Percentiles rank a stretch among this genome's conserved stretches.
Conservation (phyloP, 768 basidiomycete species). For the Boletellus emodensis region DNA sequence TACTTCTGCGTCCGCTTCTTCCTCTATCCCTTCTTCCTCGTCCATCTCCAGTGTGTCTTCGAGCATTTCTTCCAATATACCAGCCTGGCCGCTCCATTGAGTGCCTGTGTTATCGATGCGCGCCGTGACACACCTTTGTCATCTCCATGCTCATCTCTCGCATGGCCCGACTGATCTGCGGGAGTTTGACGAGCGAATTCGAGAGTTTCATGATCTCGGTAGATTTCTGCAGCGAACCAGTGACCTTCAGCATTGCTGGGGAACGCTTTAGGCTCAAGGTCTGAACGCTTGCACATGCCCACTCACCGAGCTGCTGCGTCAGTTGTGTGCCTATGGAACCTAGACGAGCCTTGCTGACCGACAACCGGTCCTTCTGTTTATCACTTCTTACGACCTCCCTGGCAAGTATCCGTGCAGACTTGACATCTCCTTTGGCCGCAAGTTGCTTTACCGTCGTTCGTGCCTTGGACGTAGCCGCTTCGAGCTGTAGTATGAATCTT, state of each 20-base stretch:
- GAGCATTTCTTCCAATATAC: constrained; percentile 97
- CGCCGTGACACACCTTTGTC: constrained; percentile 73
- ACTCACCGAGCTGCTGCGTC: constrained; percentile 85
- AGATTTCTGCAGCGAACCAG: constrained; percentile 95
- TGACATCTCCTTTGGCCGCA: constrained; percentile 86
- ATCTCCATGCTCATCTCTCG: constrained; percentile 99
- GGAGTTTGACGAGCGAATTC: constrained; percentile 87
- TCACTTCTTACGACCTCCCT: constrained; percentile 91
- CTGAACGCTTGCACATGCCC: neutral
- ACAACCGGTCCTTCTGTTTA: constrained; percentile 90
- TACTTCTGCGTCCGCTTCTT: constrained; percentile 96
- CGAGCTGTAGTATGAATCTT: constrained; percentile 52
- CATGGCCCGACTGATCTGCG: constrained; percentile 91
- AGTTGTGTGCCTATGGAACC: constrained; percentile 89
- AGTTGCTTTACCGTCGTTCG: constrained; percentile 79
- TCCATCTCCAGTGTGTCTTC: constrained; percentile 89
- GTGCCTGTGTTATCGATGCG: neutral
- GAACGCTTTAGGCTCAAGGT: neutral
- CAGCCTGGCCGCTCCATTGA: constrained; percentile 57
- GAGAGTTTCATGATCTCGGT: constrained; percentile 99
- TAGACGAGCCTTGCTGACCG: constrained; percentile 88
- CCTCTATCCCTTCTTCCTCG: constrained; percentile 91
- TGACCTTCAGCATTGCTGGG: constrained; percentile 92
- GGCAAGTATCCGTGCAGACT: constrained; percentile 89
- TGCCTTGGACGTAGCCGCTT: constrained; percentile 76